Conservation (phyloP, 169 alveolate species). For the Plasmodium blacklocki region DNA sequence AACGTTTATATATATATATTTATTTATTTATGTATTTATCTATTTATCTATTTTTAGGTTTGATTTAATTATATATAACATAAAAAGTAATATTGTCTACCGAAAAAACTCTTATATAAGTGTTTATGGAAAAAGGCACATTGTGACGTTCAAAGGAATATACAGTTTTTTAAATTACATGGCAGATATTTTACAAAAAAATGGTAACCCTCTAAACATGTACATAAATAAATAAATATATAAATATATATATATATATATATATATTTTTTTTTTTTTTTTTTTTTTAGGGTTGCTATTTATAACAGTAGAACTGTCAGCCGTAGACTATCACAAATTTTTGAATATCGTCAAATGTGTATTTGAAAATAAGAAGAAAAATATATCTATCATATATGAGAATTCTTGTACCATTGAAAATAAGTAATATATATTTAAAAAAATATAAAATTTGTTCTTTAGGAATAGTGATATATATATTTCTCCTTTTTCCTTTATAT, state of each 20-base stretch:
- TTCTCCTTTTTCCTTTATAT: neutral
- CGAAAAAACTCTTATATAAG: constrained; percentile 51
- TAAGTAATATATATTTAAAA: constrained; percentile 15
- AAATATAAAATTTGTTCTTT: neutral
- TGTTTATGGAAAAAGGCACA: constrained; percentile 47
- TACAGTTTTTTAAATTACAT: constrained; percentile 23
- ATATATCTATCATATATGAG: constrained; percentile 44
- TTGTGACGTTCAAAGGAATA: constrained; percentile 58
- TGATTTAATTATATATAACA: constrained; percentile 39
- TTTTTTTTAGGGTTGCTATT: constrained; percentile 37
- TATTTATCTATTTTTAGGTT: constrained; percentile 7
- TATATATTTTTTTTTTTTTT: neutral
- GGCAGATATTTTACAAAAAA: constrained; percentile 28
- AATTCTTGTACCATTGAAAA: constrained; percentile 58
- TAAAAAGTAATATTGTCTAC: constrained; percentile 33
- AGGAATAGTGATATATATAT: neutral
- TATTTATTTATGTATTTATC: neutral
- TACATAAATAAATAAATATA: too few relatives aligned
- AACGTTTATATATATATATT: neutral
- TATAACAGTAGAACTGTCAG: constrained; percentile 52
- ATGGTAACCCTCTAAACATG: constrained; percentile 6
- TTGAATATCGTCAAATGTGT: constrained; percentile 52
- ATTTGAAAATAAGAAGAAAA: constrained; percentile 36
- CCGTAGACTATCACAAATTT: constrained; percentile 52
- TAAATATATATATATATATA: too few relatives aligned